A percentile compares a stretch with the other conserved stretches of the same genome.
Conservation (phyloP, 805 yeast genomes). For the Brettanomyces naardenensis region DNA sequence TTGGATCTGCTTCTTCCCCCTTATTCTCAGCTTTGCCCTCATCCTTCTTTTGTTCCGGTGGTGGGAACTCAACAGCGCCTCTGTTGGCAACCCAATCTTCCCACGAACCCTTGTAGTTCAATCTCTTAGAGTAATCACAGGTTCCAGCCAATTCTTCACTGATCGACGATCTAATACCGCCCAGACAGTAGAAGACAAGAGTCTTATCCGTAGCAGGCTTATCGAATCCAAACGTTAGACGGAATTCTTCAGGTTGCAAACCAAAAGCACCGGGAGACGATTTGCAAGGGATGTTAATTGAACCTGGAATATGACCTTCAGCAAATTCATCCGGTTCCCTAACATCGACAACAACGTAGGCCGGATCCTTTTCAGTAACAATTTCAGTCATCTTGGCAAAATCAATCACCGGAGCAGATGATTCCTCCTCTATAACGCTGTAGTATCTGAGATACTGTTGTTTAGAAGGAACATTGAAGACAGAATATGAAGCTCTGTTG, state of each 20-base stretch:
- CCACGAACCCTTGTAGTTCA: slow-evolving; percentile 81
- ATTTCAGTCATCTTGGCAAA: slow-evolving; percentile 32
- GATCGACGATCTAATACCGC: slow-evolving; percentile 84
- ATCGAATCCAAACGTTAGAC: slow-evolving; percentile 68
- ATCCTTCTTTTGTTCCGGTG: no score
- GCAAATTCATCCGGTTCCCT: slow-evolving; percentile 79
- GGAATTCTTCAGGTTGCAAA: slow-evolving; percentile 69
- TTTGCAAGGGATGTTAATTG: slow-evolving; percentile 84
- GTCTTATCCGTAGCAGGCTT: slow-evolving; percentile 71
- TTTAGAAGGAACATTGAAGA: neutral
- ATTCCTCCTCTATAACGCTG: slow-evolving; percentile 23
- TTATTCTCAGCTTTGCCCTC: slow-evolving; percentile 1
- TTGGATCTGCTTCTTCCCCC: slow-evolving; percentile 3
- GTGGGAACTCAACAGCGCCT: slow-evolving; percentile 20
- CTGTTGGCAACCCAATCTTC: slow-evolving; percentile 67
- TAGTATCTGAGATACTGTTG: slow-evolving; percentile 11
- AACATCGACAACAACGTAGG: slow-evolving; percentile 69
- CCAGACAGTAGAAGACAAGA: slow-evolving; percentile 83
- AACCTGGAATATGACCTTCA: slow-evolving; percentile 73
- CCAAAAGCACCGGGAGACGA: slow-evolving; percentile 90
- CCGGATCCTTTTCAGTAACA: slow-evolving; percentile 33
- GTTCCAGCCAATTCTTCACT: slow-evolving; percentile 90
- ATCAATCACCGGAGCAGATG: slow-evolving; percentile 24
- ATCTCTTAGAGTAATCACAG: slow-evolving; percentile 78
- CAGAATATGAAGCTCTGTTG: neutral